These are phyloP conservation scores for Cytospora piceae DNA, from an alignment of 2,329 filamentous ascomycete species.

Conservation along the genomic window DNA sequence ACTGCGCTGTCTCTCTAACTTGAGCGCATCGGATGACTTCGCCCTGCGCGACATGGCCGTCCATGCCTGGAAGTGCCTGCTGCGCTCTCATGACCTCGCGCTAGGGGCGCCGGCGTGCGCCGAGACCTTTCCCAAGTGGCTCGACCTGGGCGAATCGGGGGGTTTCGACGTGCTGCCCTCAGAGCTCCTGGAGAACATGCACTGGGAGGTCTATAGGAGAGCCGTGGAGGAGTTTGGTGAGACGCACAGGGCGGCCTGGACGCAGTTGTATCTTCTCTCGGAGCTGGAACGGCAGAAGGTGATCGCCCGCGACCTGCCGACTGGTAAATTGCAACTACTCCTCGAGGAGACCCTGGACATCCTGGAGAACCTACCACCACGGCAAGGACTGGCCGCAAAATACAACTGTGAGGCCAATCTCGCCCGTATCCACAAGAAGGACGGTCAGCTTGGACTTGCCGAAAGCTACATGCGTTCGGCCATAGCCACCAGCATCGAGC, in stretches of 20 bases:
- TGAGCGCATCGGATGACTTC: conserved; percentile 15
- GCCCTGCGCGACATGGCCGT: conserved; percentile 23
- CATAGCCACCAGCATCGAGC: conserved; percentile 7
- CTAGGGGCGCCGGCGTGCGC: conserved; percentile 7
- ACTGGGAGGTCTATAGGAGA: conserved; percentile 20
- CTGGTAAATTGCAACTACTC: conserved; percentile 6
- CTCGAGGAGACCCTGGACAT: conserved; percentile 15
- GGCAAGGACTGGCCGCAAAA: not conserved
- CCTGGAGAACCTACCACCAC: not conserved
- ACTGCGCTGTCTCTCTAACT: conserved; percentile 16
- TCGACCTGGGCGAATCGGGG: conserved; percentile 27
- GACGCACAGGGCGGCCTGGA: conserved; percentile 5
- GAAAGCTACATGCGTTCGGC: conserved; percentile 13
- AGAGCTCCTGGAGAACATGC: conserved; percentile 15
- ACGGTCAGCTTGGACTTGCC: conserved; percentile 14
- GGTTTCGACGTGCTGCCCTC: conserved; percentile 24
- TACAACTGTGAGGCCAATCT: conserved; percentile 25
- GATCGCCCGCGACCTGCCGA: conserved; percentile 5
- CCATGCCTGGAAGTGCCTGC: conserved; percentile 23
- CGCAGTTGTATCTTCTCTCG: conserved; percentile 20
- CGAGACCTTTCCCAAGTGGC: conserved; percentile 25
- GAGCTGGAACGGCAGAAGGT: conserved; percentile 30
- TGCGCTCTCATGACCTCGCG: conserved; percentile 21
- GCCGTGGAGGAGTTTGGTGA: conserved; percentile 1
- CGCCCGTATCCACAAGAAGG: conserved; percentile 16